Evolutionary conservation across 805 yeast species (phyloP).

Genomic region (Priceomyces fermenticarens): DNA sequence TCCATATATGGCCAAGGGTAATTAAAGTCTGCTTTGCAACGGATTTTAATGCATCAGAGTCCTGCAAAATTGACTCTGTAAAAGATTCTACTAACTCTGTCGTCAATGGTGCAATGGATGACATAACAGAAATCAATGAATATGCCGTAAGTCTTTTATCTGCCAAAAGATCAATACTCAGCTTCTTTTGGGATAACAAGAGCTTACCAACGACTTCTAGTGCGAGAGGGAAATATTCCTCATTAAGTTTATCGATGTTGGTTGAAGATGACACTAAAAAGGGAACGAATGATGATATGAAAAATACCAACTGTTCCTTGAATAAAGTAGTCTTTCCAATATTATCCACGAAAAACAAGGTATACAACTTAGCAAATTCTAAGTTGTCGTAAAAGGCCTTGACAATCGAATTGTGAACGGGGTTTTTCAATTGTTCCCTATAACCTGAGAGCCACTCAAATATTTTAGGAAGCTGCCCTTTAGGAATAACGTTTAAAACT

Average conservation of each 20-base stretch:
- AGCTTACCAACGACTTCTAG: slow-evolving; percentile 59
- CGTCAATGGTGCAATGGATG: slow-evolving; percentile 64
- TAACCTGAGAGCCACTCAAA: slow-evolving; percentile 70
- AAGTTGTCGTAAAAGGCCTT: slow-evolving; percentile 68
- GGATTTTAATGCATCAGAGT: slow-evolving; percentile 17
- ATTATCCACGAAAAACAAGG: slow-evolving; percentile 49
- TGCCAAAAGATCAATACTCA: slow-evolving; percentile 17
- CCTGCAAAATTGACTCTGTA: slow-evolving; percentile 31
- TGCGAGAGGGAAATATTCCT: slow-evolving; percentile 49
- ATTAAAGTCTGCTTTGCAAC: slow-evolving; percentile 31
- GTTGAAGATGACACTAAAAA: slow-evolving; percentile 61
- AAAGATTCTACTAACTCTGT: slow-evolving; percentile 26
- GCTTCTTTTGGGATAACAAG: slow-evolving; percentile 27
- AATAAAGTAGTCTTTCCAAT: slow-evolving; percentile 56
- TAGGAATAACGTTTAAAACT: slow-evolving; percentile 66
- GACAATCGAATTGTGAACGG: slow-evolving; percentile 66
- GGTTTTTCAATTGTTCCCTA: slow-evolving; percentile 60
- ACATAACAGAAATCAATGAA: slow-evolving; percentile 73
- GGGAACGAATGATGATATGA: slow-evolving; percentile 68
- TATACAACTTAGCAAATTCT: slow-evolving; percentile 64
- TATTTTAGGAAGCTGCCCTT: slow-evolving; percentile 63
- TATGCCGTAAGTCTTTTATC: slow-evolving; percentile 83
- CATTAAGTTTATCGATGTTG: slow-evolving; percentile 42
- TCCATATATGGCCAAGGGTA: slow-evolving; percentile 42
- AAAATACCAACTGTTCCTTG: slow-evolving; percentile 73